Base-by-base conservation (phyloP, 345 rosid species). In the Populus deltoides region DNA sequence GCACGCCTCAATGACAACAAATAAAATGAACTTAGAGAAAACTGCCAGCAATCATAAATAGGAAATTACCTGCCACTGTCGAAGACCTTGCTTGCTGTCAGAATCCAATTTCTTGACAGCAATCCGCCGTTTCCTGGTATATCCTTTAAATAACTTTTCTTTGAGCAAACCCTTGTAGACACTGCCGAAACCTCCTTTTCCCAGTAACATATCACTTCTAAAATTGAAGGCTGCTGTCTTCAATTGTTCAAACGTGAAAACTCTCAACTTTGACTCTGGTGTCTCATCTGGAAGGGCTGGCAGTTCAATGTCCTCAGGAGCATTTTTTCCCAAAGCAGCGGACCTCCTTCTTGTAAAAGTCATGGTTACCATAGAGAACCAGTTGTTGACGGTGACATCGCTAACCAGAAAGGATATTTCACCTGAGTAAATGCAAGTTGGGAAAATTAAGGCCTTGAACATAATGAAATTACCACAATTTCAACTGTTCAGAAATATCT, bases 121-220 rank as follows among this genome's bases (percentile, higher is more conserved):
- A 78, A 78, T 78, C 20, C 72, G 31, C 22, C 49, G 22, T 65
- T 38, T 66, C 71, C 70, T 78, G 33, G 47, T 29, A 25, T 41
- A 41, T 41, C 72, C 67, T 8, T 18, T 51, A 17, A 18, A 49
- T 49, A 66, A n/a, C 12, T 72, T 78, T 66, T 72, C 77, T 70
- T 36, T 66, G 72, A 78, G 75, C 72, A 55, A 78, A 62, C 81
- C 81, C 72, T 72, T 78, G 18, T 65, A 72, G 68, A 36, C 51
- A 47, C 51, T 15, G 6, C 81, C 81, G 36, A 78, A 72, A 29
- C 81, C 77, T 35, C 81, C 81, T 38, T 47, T 73, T 25, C 81
- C 81, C 20, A 78, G 33, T 38, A 66, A 29, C 81, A 36, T 49
- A 24, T 66, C 33, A 10, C 22, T 17, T 36, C 45, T 65, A 73